These are phyloP conservation scores for Gamsiella multidivaricata DNA, from an alignment of 192 early-diverging fungal species.

Conservation along the genomic window DNA sequence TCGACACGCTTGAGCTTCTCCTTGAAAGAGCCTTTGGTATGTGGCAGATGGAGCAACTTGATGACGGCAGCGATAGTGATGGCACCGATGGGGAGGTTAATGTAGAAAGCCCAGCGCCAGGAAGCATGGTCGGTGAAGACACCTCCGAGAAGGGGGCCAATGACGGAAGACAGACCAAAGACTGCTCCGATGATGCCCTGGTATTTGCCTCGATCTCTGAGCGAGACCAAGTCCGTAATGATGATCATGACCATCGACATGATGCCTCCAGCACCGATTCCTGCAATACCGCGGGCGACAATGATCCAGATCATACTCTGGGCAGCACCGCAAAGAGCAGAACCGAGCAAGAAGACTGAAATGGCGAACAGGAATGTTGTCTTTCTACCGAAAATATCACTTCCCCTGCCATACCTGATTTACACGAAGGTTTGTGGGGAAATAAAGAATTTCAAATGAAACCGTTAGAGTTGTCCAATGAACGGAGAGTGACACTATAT, in stretches of 20 bases:
- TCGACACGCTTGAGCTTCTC: slow-evolving; percentile 74
- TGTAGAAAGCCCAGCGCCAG: slow-evolving; percentile 71
- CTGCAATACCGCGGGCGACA: slow-evolving; percentile 75
- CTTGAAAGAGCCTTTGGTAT: slow-evolving; percentile 52
- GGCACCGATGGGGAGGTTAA: slow-evolving; percentile 68
- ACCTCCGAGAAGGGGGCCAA: slow-evolving; percentile 71
- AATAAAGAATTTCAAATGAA: neutral
- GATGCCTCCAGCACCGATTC: slow-evolving; percentile 75
- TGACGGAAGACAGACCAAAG: slow-evolving; percentile 63
- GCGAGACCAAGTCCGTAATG: slow-evolving; percentile 73
- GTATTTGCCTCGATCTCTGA: slow-evolving; percentile 74
- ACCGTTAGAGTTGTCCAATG: too few relatives aligned
- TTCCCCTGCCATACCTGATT: slow-evolving; percentile 72
- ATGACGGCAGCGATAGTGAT: slow-evolving; percentile 54
- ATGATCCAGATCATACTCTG: slow-evolving; percentile 69
- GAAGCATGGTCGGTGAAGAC: slow-evolving; percentile 64
- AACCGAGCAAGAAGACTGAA: slow-evolving; percentile 72
- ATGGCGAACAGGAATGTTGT: slow-evolving; percentile 70
- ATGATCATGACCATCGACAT: slow-evolving; percentile 73
- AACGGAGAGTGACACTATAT: too few relatives aligned
- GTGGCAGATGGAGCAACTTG: slow-evolving; percentile 68
- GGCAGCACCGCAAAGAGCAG: slow-evolving; percentile 70
- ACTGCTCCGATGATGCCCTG: slow-evolving; percentile 65
- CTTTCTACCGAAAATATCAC: slow-evolving; percentile 87
- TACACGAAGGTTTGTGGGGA: slow-evolving; percentile 3